These are phyloP conservation scores for Plectranthus barbatus DNA, from an alignment of 257 asterid genomes.

Conservation along the genomic window DNA sequence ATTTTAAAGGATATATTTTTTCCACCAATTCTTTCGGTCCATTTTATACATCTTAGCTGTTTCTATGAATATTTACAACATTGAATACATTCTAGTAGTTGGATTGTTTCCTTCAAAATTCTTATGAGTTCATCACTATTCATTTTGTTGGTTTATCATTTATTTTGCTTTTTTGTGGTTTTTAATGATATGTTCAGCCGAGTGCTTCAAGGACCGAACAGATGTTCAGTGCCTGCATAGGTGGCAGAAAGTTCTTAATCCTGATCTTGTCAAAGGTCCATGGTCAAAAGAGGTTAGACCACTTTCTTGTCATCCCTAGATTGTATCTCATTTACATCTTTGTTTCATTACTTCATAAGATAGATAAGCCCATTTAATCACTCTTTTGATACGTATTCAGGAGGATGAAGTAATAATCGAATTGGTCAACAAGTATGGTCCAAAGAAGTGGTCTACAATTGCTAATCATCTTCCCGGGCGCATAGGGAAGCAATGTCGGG, in stretches of 20 bases:
- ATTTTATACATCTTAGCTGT: too few relatives aligned
- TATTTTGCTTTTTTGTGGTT: constrained; percentile 3
- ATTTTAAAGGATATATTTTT: not conserved
- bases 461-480: constrained; percentile 96
- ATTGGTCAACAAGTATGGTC: constrained; percentile 75
- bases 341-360: not conserved
- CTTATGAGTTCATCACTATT: not conserved
- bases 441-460: constrained; percentile 97
- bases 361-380: constrained; percentile 4
- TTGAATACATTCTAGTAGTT: too few relatives aligned
- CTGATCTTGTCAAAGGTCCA: constrained; percentile 99
- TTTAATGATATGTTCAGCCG: constrained; percentile 48
- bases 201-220: constrained; percentile 88
- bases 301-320: constrained; percentile 8
- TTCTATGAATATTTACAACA: too few relatives aligned
- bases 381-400: constrained; percentile 29
- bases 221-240: constrained; percentile 98
- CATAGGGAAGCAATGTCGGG: constrained; percentile 97
- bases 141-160: not conserved
- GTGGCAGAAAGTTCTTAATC: constrained; percentile 99
- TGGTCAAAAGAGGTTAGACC: constrained; percentile 92
- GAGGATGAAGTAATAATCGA: constrained; percentile 86
- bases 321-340: not conserved
- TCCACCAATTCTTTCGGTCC: too few relatives aligned
- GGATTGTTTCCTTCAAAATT: too few relatives aligned